A percentile compares a stretch with the other conserved stretches of the same genome.
Evolutionary conservation across 1,284 basidiomycete genomes (phyloP).

Genomic region (Ceratobasidium sp.): DNA sequence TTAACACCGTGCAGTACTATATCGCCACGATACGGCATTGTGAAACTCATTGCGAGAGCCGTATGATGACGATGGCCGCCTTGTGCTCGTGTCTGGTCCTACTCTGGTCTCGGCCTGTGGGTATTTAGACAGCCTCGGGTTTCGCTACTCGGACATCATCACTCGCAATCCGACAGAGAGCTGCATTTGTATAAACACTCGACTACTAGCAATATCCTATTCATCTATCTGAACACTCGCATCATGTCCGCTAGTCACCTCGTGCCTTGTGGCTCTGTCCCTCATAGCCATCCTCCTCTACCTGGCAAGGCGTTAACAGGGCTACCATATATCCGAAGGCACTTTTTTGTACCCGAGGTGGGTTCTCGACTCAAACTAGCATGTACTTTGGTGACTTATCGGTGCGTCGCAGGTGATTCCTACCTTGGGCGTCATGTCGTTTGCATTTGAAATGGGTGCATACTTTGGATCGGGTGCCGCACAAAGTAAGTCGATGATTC

Average conservation of each 20-base stretch:
- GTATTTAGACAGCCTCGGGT: too few relatives aligned
- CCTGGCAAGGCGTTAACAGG: background rate
- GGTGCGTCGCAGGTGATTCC: conserved; percentile 10
- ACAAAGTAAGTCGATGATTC: conserved; percentile 30
- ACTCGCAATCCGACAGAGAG: too few relatives aligned
- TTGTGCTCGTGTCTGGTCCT: too few relatives aligned
- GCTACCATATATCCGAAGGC: background rate
- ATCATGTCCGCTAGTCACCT: conserved; percentile 13
- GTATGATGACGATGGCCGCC: too few relatives aligned
- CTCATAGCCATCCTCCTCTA: background rate
- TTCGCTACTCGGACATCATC: too few relatives aligned
- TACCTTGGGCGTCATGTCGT: conserved; percentile 8
- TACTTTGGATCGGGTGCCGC: conserved; percentile 28
- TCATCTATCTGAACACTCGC: too few relatives aligned
- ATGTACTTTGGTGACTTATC: background rate
- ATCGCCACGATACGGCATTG: too few relatives aligned
- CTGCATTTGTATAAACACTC: background rate
- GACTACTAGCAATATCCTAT: background rate
- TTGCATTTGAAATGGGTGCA: conserved; percentile 26
- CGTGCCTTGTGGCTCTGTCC: background rate
- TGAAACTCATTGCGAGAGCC: too few relatives aligned
- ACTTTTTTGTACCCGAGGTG: background rate
- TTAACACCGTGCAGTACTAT: too few relatives aligned
- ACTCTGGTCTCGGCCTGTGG: too few relatives aligned
- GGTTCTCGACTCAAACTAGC: background rate